A percentile compares a stretch with the other conserved stretches of the same genome.
Evolutionary conservation across 495 filamentous ascomycete species (phyloP).

Genomic region (Aspergillus panamensis): DNA sequence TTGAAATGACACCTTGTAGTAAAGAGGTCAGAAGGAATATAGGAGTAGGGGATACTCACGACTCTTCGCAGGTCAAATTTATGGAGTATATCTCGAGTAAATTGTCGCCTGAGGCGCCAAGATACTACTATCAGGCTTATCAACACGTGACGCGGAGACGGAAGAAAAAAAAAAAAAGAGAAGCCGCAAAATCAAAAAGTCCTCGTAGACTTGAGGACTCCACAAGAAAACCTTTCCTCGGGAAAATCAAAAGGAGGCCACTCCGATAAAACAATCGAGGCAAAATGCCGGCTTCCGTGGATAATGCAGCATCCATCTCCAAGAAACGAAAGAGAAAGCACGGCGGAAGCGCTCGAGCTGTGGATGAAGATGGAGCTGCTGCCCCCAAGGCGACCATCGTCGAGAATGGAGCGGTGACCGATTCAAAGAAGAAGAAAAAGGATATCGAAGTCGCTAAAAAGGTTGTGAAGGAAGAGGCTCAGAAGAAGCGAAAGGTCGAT

Average conservation of each 20-base stretch:
- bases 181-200: conserved; percentile 14
- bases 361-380: conserved; percentile 14
- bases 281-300: conserved; percentile 40
- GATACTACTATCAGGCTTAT: not conserved
- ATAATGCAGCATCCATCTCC: conserved; percentile 52
- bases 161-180: conserved; percentile 15
- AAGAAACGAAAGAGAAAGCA: conserved; percentile 71
- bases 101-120: not conserved
- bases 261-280: conserved; percentile 1
- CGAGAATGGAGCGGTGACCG: conserved; percentile 25
- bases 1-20: no score
- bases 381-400: conserved; percentile 5
- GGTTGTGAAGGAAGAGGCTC: conserved; percentile 24
- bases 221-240: not conserved
- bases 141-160: conserved; percentile 17
- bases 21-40: no score
- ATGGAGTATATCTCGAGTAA: not conserved
- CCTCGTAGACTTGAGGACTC: not conserved
- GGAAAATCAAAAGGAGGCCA: not conserved
- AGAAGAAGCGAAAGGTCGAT: conserved; percentile 39
- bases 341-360: conserved; percentile 19
- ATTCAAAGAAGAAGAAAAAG: conserved; percentile 26
- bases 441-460: conserved; percentile 21
- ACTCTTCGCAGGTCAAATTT: no score
- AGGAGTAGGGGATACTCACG: no score